Percentiles rank a stretch among this genome's conserved stretches.
Conservation (phyloP, 2,329 filamentous ascomycete species). For the Monosporascus sp. region DNA sequence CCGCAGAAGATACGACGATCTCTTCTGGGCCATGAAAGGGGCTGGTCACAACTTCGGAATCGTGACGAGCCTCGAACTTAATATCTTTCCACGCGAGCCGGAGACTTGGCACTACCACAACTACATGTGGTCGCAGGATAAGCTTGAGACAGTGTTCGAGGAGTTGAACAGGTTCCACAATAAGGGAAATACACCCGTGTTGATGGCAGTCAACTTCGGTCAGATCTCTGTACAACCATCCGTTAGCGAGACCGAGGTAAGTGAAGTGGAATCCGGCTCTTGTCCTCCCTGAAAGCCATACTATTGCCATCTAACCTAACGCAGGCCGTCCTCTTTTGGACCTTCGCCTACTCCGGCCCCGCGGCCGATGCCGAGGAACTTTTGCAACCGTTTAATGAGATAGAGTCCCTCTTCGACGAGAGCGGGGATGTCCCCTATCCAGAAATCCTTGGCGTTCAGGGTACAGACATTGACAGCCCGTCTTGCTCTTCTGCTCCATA, state of each 20-base stretch:
- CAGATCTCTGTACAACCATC: conserved; percentile 6
- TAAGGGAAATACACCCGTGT: conserved; percentile 8
- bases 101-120: conserved; percentile 19
- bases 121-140: conserved; percentile 14
- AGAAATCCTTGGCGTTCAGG: conserved; percentile 4
- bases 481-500: neutral
- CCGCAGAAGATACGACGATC: conserved; percentile 2
- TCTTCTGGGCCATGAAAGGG: conserved; percentile 8
- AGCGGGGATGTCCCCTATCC: conserved; percentile 15
- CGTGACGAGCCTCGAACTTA: conserved; percentile 9
- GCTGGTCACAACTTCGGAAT: neutral
- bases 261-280: neutral
- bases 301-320: neutral
- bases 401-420: conserved; percentile 6
- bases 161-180: conserved; percentile 13
- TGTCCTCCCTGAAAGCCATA: neutral
- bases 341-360: conserved; percentile 18
- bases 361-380: conserved; percentile 14
- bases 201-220: conserved; percentile 12
- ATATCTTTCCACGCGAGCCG: conserved; percentile 19
- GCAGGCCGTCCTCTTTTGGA: conserved; percentile 15
- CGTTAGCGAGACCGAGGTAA: conserved; percentile 9
- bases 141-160: conserved; percentile 17
- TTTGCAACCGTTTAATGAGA: conserved; percentile 16
- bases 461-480: neutral